Percentiles rank a stretch among this genome's conserved stretches.
These are phyloP conservation scores for Talaromyces borbonicus DNA, from an alignment of 495 filamentous ascomycete genomes.

Conservation along the genomic window DNA sequence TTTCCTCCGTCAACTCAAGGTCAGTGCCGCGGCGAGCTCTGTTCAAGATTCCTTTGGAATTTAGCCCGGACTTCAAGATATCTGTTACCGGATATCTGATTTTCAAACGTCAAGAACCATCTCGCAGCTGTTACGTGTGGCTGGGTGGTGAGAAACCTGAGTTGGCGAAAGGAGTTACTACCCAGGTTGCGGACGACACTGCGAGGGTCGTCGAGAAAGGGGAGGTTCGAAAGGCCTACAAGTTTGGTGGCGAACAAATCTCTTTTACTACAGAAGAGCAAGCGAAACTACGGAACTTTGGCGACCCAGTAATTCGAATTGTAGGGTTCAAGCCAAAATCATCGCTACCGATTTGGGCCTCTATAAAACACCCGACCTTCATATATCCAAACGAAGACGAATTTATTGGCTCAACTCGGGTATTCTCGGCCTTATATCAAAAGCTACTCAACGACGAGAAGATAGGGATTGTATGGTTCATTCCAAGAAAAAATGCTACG, in stretches of 20 bases:
- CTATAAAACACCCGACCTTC: constrained; percentile 74
- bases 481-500: constrained; percentile 66
- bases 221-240: constrained; percentile 87
- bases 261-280: constrained; percentile 77
- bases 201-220: constrained; percentile 64
- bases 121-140: constrained; percentile 76
- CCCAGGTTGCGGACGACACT: constrained; percentile 64
- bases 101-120: constrained; percentile 70
- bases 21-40: constrained; percentile 77
- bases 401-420: constrained; percentile 80
- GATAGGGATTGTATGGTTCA: constrained; percentile 80
- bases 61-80: constrained; percentile 76
- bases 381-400: constrained; percentile 91
- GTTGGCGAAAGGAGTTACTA: constrained; percentile 64
- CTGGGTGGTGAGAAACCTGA: constrained; percentile 72
- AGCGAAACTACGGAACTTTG: constrained; percentile 64
- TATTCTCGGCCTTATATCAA: constrained; percentile 84
- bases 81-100: constrained; percentile 89
- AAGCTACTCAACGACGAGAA: constrained; percentile 72
- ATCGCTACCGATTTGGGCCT: constrained; percentile 74
- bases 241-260: constrained; percentile 86
- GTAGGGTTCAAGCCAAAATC: constrained; percentile 86
- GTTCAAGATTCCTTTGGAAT: constrained; percentile 77
- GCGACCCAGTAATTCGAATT: constrained; percentile 72
- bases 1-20: constrained; percentile 86